Base-by-base conservation (phyloP, 1,284 basidiomycete species). In the Rhodotorula sp. region DNA sequence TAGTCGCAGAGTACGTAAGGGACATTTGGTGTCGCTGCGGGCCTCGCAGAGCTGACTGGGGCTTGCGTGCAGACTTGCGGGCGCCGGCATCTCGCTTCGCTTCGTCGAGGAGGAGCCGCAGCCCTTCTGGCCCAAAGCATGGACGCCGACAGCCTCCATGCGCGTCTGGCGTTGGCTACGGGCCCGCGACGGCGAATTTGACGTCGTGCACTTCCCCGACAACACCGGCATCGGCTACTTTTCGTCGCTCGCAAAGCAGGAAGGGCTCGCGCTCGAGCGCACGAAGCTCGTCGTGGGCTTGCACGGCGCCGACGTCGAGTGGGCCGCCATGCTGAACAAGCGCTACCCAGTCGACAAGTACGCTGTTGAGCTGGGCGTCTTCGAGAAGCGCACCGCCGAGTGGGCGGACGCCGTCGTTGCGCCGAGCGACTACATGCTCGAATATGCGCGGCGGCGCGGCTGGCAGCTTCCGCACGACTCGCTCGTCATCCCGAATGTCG, bases 211-310 rank as follows among this genome's bases (percentile, higher is more conserved):
- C 68, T 76, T 76, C 53, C 74, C 72, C 13, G 74, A 76, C 66
- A 76, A 76, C 64, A 74, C 72, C 27, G 74, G 74, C 44, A 68
- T 76, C 57, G 72, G 70, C 34, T 76, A 71, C 62, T 76, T 74
- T 55, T 19, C 52, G 23, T 44, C 69, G 7, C 68, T 76, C 50
- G 74, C 46, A 8, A 56, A 56, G n/a, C 55, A 66, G 56, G 67
- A 74, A 44, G 73, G 73, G 3, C 66, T 76, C 57, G 73, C 70
- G 16, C 57, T 76, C 27, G 61, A 52, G 13, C 8, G 60, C 7
- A 72, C 49, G 13, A 63, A 55, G 10, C 23, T 76, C 62, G 70
- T 74, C 50, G 74, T 76, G 27, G 74, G 74, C 17, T 55, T 76
- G 60, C 74, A 76, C 64, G 74, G 74, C 23, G 70, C 74, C 7